Conservation (phyloP, 2,329 filamentous ascomycete genomes). For the Fonsecaea nubica region DNA sequence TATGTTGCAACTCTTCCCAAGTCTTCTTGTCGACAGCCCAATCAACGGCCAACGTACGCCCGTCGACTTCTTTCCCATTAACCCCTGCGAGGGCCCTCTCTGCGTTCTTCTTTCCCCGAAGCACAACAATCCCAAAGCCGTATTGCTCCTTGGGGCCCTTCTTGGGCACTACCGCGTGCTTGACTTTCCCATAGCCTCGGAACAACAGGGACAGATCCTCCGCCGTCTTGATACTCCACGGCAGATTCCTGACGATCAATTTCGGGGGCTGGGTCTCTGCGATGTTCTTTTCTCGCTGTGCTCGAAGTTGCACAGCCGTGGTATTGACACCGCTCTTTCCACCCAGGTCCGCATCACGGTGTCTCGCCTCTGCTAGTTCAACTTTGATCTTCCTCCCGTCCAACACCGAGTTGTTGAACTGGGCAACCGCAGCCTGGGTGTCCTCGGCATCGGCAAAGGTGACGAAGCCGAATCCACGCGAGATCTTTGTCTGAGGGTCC, state of each 20-base stretch:
- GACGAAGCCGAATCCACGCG: constrained; percentile 93
- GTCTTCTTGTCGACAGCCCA: constrained; percentile 93
- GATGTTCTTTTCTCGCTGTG: constrained; percentile 62
- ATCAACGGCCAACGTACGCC: constrained; percentile 87
- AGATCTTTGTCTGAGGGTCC: constrained; percentile 83
- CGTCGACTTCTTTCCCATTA: constrained; percentile 90
- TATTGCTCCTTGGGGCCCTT: constrained; percentile 71
- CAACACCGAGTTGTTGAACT: constrained; percentile 78
- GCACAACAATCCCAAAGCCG: constrained; percentile 91
- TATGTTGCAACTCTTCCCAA: constrained; percentile 72
- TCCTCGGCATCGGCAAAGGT: constrained; percentile 95
- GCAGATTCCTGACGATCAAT: constrained; percentile 88
- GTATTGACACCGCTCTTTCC: constrained; percentile 47
- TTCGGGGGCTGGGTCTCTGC: constrained; percentile 70
- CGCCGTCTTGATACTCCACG: constrained; percentile 90
- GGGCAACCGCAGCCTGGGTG: constrained; percentile 77
- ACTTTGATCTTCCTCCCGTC: constrained; percentile 82
- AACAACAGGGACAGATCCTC: constrained; percentile 83
- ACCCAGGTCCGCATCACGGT: constrained; percentile 66
- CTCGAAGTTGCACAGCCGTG: constrained; percentile 48
- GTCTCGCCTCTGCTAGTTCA: constrained; percentile 85
- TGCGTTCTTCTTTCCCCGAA: constrained; percentile 87
- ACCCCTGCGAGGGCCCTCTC: constrained; percentile 83
- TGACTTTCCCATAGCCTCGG: constrained; percentile 87
- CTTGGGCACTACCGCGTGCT: constrained; percentile 77